These are phyloP conservation scores for Camptophora hylomeconis DNA, from an alignment of 2,329 filamentous ascomycete genomes.

Conservation along the genomic window DNA sequence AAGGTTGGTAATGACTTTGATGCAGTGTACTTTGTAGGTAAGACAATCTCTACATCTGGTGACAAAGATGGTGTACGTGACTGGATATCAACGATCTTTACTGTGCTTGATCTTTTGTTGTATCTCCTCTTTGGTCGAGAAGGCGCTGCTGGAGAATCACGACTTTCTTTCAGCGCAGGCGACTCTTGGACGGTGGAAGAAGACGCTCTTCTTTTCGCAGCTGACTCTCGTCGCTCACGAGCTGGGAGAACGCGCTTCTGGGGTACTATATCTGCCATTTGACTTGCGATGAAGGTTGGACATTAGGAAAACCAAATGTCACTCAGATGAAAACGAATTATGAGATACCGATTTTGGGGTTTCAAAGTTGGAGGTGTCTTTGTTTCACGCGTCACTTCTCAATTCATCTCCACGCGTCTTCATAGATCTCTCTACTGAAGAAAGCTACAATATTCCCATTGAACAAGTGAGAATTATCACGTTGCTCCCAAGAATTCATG, in stretches of 20 bases:
- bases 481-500: no score
- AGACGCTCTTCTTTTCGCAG: constrained; percentile 27
- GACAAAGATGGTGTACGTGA: constrained; percentile 19
- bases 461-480: no score
- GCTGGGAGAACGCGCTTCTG: constrained; percentile 31
- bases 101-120: constrained; percentile 18
- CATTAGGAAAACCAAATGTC: no score
- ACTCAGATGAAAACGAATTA: no score
- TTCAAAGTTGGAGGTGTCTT: no score
- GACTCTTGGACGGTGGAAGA: constrained; percentile 18
- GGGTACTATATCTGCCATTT: constrained; percentile 22
- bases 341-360: no score
- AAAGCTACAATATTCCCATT: no score
- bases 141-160: constrained; percentile 20
- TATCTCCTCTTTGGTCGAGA: constrained; percentile 22
- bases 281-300: no score
- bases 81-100: constrained; percentile 18
- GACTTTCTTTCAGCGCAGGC: constrained; percentile 1
- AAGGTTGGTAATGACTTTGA: constrained; percentile 42
- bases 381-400: background rate
- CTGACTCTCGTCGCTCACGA: constrained; percentile 30
- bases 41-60: constrained; percentile 21
- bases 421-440: no score
- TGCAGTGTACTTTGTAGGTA: constrained; percentile 42
- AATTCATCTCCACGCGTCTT: background rate